A percentile compares a stretch with the other conserved stretches of the same genome.
Conservation (phyloP, 352 stramenopile genomes). For the Phytophthora constricta region DNA sequence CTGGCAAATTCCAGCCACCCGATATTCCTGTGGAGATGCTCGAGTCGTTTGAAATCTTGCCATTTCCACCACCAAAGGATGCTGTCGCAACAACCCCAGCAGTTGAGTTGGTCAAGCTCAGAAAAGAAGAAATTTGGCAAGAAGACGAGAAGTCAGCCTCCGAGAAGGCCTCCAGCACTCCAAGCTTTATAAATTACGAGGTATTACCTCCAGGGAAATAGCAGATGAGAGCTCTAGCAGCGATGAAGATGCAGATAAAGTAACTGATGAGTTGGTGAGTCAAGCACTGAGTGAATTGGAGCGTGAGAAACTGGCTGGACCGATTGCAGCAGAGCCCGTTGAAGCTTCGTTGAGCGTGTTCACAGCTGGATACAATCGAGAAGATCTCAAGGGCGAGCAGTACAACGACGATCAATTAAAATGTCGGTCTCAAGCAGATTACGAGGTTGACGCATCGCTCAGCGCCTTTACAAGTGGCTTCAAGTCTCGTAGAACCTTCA, state of each 20-base stretch:
- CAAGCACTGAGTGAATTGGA: conserved; percentile 43
- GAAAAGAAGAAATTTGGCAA: not conserved
- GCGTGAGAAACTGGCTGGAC: conserved; percentile 25
- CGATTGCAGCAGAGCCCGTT: conserved; percentile 4
- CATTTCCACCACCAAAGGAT: conserved; percentile 1
- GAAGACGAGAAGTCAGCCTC: not conserved
- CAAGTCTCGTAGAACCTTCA: not conserved
- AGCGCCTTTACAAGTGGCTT: conserved; percentile 58
- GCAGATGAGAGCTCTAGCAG: not conserved
- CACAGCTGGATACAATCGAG: conserved; percentile 8
- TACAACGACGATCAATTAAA: not conserved
- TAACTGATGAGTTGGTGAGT: conserved; percentile 27
- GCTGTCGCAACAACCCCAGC: not conserved
- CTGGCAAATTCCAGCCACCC: not conserved
- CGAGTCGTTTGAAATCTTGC: conserved; percentile 46
- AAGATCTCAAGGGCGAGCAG: conserved; percentile 5
- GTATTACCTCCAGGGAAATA: not conserved
- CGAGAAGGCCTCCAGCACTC: not conserved
- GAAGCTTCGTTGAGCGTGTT: conserved; percentile 23
- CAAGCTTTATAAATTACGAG: not conserved
- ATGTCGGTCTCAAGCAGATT: not conserved
- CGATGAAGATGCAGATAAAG: conserved; percentile 6
- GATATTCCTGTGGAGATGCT: conserved; percentile 59
- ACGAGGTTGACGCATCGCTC: conserved; percentile 40
- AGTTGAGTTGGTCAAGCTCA: not conserved